These are phyloP conservation scores for Sporothrix dimorphospora DNA, from an alignment of 2,329 filamentous ascomycete genomes.

Conservation along the genomic window DNA sequence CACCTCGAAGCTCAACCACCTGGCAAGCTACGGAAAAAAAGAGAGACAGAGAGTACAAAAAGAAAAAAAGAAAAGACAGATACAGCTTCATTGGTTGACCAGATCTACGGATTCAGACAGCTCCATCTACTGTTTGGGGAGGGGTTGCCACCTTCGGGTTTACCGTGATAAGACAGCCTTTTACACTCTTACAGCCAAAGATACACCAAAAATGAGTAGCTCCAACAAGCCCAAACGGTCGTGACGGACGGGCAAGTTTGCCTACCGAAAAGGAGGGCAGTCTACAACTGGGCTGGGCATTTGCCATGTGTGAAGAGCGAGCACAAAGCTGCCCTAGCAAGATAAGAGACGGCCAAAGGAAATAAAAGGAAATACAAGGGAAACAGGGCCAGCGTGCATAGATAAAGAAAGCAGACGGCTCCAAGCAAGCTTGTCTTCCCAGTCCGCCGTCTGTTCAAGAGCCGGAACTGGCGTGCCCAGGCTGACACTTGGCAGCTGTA, in stretches of 20 bases:
- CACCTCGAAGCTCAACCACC: not conserved
- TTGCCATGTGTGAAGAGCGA: slow-evolving; percentile 5
- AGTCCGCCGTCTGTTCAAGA: no score
- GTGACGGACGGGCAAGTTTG: not conserved
- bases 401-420: not conserved
- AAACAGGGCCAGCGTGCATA: not conserved
- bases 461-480: no score
- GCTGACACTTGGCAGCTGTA: no score
- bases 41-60: not conserved
- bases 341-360: slow-evolving; percentile 14
- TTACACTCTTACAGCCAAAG: not conserved
- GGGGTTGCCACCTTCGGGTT: not conserved
- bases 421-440: no score
- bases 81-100: not conserved
- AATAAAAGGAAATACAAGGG: not conserved
- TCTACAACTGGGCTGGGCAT: not conserved
- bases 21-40: slow-evolving; percentile 1
- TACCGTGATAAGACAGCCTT: not conserved
- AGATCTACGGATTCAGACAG: not conserved
- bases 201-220: not conserved
- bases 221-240: not conserved
- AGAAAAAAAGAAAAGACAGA: not conserved
- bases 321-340: not conserved
- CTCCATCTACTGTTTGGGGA: not conserved
- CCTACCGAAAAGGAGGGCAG: not conserved